Conservation (phyloP, 345 rosid genomes). For the Carallia brachiata region DNA sequence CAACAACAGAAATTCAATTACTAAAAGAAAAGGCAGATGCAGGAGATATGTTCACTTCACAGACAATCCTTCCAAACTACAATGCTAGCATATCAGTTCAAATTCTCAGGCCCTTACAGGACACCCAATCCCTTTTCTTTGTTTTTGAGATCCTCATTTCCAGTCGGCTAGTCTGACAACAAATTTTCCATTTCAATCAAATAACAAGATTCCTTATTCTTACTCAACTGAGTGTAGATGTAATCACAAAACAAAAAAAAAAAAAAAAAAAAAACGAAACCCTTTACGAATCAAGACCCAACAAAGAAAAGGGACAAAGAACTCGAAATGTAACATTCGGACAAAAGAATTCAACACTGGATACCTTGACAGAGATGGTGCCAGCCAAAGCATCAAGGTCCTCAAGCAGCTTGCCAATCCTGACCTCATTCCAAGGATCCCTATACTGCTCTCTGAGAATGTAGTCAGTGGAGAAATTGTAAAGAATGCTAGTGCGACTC, state of each 20-base stretch:
- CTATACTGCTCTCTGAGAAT: conserved; percentile 76
- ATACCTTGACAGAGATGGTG: conserved; percentile 84
- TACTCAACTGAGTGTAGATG: no score
- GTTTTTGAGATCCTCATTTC: no score
- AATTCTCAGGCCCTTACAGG: neutral
- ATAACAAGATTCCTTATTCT: no score
- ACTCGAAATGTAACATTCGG: neutral
- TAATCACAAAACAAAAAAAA: no score
- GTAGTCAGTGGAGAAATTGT: conserved; percentile 64
- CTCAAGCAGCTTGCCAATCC: conserved; percentile 81
- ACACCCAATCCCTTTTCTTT: neutral
- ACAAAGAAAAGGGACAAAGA: neutral
- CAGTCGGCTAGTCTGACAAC: no score
- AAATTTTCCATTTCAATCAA: no score
- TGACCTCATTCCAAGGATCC: conserved; percentile 91
- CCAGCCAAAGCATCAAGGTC: conserved; percentile 94
- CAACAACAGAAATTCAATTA: conserved; percentile 16
- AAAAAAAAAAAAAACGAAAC: no score
- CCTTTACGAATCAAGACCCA: neutral
- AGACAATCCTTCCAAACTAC: neutral
- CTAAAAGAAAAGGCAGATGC: conserved; percentile 3
- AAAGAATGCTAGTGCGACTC: conserved; percentile 64
- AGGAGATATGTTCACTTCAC: neutral
- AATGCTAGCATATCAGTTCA: neutral
- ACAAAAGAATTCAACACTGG: no score